These are phyloP conservation scores for Plasmodium berghei DNA, from an alignment of 169 alveolate genomes.

Conservation along the genomic window DNA sequence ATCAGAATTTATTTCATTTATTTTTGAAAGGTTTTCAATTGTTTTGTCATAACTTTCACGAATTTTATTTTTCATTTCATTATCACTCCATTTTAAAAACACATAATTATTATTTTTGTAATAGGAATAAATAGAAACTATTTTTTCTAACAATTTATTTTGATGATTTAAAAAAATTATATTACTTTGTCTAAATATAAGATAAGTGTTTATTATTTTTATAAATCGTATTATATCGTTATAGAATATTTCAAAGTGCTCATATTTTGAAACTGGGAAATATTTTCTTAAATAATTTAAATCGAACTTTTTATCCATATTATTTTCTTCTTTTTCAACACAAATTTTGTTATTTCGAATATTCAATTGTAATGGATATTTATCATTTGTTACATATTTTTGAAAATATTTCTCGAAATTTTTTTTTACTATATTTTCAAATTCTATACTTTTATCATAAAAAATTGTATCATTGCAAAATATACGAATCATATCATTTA, in stretches of 20 bases:
- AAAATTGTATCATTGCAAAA: conserved; percentile 10
- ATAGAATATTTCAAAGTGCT: conserved; percentile 1
- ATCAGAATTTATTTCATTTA: neutral
- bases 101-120: neutral
- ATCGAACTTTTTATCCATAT: conserved; percentile 2
- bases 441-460: conserved; percentile 2
- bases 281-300: neutral
- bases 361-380: conserved; percentile 13
- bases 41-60: neutral
- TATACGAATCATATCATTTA: conserved; percentile 29
- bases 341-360: neutral
- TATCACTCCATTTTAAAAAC: neutral
- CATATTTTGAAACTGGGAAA: conserved; percentile 2
- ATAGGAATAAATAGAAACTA: conserved; percentile 23
- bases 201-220: conserved; percentile 19
- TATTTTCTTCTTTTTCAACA: neutral
- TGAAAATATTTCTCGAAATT: conserved; percentile 5
- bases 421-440: neutral
- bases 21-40: neutral
- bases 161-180: conserved; percentile 36
- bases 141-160: conserved; percentile 3
- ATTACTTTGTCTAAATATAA: conserved; percentile 34
- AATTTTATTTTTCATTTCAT: neutral
- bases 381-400: conserved; percentile 6
- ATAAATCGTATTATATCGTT: conserved; percentile 5